Conservation (phyloP, 805 yeast species). For the Lipomyces sp. region DNA sequence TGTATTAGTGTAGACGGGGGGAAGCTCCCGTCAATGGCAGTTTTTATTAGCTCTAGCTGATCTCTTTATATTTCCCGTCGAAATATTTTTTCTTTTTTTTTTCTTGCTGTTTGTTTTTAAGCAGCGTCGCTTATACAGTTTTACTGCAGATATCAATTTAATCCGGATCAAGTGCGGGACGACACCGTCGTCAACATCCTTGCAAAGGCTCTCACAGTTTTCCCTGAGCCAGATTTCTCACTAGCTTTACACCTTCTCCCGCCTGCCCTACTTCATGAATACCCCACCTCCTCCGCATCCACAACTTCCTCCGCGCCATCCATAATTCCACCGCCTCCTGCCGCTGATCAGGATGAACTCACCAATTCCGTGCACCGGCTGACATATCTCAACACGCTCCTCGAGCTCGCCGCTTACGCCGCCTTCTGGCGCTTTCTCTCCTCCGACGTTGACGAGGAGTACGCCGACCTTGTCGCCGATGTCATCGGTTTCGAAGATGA, state of each 20-base stretch:
- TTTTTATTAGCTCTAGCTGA: constrained; percentile 29
- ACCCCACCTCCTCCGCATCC: constrained; percentile 1
- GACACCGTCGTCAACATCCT: constrained; percentile 40
- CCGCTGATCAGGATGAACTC: constrained; percentile 14
- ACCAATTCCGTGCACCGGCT: constrained; percentile 28
- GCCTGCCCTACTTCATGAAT: constrained; percentile 36
- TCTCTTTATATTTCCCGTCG: not conserved
- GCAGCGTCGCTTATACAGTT: not conserved
- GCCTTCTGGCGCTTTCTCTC: constrained; percentile 38
- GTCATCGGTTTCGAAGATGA: constrained; percentile 37
- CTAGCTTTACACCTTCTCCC: constrained; percentile 48
- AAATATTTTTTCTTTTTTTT: constrained; percentile 25
- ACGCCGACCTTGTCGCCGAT: constrained; percentile 38
- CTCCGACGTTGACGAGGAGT: constrained; percentile 36
- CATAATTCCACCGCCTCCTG: constrained; percentile 22
- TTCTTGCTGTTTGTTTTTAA: not conserved
- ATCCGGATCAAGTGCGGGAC: constrained; percentile 32
- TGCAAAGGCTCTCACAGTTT: constrained; percentile 44
- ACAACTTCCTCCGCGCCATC: constrained; percentile 26
- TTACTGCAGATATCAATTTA: constrained; percentile 36
- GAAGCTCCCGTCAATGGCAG: constrained; percentile 23
- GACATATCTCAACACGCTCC: constrained; percentile 33
- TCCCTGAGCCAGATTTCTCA: constrained; percentile 45
- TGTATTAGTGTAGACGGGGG: constrained; percentile 27
- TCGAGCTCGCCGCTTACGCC: constrained; percentile 36